Conservation (phyloP, 1,139 yeast species). For the Debaryomycetaceae sp. region DNA sequence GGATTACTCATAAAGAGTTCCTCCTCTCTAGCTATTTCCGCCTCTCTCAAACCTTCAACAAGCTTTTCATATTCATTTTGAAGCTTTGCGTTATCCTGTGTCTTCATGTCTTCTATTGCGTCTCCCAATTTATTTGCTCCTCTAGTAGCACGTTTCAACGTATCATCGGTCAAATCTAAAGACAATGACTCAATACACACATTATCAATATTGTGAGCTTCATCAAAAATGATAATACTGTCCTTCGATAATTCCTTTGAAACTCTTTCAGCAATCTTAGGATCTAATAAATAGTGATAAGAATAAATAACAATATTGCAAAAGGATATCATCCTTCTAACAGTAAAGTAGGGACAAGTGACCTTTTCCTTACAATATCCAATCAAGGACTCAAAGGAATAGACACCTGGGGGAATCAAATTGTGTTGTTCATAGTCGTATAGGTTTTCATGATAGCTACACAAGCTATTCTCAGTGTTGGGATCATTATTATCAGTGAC, state of each 20-base stretch:
- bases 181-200: slow-evolving; percentile 96
- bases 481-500: slow-evolving; percentile 54
- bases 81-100: slow-evolving; percentile 74
- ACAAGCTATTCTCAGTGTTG: slow-evolving; percentile 34
- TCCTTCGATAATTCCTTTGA: slow-evolving; percentile 90
- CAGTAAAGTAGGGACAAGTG: slow-evolving; percentile 95
- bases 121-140: slow-evolving; percentile 78
- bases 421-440: slow-evolving; percentile 84
- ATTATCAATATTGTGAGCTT: slow-evolving; percentile 97
- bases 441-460: slow-evolving; percentile 87
- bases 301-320: slow-evolving; percentile 95
- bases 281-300: slow-evolving; percentile 92
- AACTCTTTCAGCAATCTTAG: slow-evolving; percentile 94
- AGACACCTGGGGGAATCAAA: slow-evolving; percentile 87
- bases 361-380: slow-evolving; percentile 73
- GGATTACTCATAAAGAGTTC: slow-evolving; percentile 88
- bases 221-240: slow-evolving; percentile 92
- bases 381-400: slow-evolving; percentile 81
- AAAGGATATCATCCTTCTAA: slow-evolving; percentile 94
- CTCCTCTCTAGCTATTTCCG: slow-evolving; percentile 71
- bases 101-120: slow-evolving; percentile 79
- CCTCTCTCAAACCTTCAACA: slow-evolving; percentile 82
- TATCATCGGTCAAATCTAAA: slow-evolving; percentile 60
- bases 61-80: slow-evolving; percentile 88
- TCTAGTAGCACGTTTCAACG: slow-evolving; percentile 41